phyloP scores from a whole-genome alignment of 176 grass and related monocot genomes.

The Avena eriantha region DNA sequence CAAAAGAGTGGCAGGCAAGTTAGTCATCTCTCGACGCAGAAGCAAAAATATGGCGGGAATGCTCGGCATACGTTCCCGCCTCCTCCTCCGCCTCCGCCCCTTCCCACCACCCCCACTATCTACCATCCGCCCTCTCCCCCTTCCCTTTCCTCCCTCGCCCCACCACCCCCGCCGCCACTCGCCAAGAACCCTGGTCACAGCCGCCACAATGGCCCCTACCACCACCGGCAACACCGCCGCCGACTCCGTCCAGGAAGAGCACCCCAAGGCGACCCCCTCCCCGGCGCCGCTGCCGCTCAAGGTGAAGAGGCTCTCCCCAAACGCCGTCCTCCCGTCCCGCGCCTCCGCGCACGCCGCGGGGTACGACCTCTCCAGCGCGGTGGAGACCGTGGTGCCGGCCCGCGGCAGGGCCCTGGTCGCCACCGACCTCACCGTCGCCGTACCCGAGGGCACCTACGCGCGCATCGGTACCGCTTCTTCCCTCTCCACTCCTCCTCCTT shows the following conservation, averaged over 20 bases:
- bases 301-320: conserved; percentile 10
- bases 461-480: conserved; percentile 48
- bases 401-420: conserved; percentile 62
- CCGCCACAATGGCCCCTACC: not conserved
- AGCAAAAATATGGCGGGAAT: conserved; percentile 39
- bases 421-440: conserved; percentile 62
- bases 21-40: no score
- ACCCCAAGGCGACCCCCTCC: not conserved
- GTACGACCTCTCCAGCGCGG: conserved; percentile 19
- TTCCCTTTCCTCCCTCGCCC: not conserved
- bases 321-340: not conserved
- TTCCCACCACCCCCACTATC: not conserved
- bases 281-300: not conserved
- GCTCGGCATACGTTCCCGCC: not conserved
- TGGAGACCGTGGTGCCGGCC: conserved; percentile 35
- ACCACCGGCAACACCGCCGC: not conserved
- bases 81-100: not conserved
- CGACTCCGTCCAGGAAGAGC: not conserved
- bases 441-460: conserved; percentile 66
- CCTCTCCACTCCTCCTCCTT: no score
- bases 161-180: not conserved
- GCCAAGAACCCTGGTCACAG: not conserved
- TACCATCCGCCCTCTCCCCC: not conserved
- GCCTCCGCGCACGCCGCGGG: conserved; percentile 6
- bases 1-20: no score